Conservation (phyloP, 2,329 filamentous ascomycete species). For the Colletotrichum sansevieriae region DNA sequence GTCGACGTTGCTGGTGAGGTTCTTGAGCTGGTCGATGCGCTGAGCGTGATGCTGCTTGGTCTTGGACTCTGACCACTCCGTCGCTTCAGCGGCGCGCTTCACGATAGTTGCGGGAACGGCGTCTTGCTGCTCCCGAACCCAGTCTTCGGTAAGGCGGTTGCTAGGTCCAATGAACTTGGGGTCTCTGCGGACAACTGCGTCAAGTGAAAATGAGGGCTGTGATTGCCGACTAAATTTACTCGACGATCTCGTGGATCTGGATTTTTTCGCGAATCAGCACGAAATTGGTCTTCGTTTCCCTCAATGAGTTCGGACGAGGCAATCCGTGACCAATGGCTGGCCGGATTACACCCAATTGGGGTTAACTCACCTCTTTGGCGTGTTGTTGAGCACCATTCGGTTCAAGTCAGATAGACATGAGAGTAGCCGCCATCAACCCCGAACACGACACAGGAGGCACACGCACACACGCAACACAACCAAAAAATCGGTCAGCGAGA, state of each 20-base stretch:
- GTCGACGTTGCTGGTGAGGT: constrained; percentile 35
- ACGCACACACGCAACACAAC: constrained; percentile 7
- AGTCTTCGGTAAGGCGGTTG: constrained; percentile 38
- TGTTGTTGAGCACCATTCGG: constrained; percentile 42
- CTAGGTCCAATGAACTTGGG: constrained; percentile 31
- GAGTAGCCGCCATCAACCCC: constrained; percentile 39
- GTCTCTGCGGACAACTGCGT: constrained; percentile 35
- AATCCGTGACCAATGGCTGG: background rate
- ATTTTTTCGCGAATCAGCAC: background rate
- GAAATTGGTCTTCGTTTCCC: background rate
- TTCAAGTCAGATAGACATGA: constrained; percentile 41
- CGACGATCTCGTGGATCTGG: constrained; percentile 41
- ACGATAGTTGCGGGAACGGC: constrained; percentile 36
- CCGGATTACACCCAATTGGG: constrained; percentile 26
- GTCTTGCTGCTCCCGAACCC: constrained; percentile 39
- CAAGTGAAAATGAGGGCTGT: constrained; percentile 35
- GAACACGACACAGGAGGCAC: constrained; percentile 12
- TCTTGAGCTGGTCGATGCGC: constrained; percentile 33
- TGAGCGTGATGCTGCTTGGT: constrained; percentile 32
- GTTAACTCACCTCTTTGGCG: constrained; percentile 40
- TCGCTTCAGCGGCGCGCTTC: constrained; percentile 31
- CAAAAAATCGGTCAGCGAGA: constrained; percentile 7
- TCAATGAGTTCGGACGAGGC: background rate
- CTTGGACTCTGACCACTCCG: constrained; percentile 31
- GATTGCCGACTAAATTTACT: constrained; percentile 39